A percentile compares a stretch with the other conserved stretches of the same genome.
phyloP scores from a whole-genome alignment of 768 basidiomycete species.

The Mycena galopus region DNA sequence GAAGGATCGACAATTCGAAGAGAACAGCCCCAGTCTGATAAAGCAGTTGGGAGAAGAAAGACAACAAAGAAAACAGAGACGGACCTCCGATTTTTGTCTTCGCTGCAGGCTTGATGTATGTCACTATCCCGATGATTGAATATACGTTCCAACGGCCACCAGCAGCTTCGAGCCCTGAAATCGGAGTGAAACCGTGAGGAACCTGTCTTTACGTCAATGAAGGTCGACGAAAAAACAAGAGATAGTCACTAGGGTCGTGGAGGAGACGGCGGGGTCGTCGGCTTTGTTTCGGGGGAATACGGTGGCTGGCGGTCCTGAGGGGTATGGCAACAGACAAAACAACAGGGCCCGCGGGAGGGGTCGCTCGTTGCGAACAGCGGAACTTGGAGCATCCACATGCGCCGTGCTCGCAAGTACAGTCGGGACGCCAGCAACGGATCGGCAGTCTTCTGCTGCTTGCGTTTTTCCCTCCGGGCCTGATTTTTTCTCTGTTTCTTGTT shows the following conservation, averaged over 20 bases:
- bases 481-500: constrained; percentile 38
- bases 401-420: not conserved
- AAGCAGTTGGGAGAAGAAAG: constrained; percentile 4
- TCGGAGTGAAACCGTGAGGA: not conserved
- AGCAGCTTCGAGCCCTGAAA: not conserved
- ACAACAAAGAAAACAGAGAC: not conserved
- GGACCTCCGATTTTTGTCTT: constrained; percentile 40
- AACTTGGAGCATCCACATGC: too few relatives aligned
- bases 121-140: constrained; percentile 28
- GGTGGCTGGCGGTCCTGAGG: not conserved
- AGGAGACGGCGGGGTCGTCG: not conserved
- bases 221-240: not conserved
- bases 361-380: not conserved
- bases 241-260: not conserved
- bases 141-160: not conserved
- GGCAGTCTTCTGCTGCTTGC: constrained; percentile 41
- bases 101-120: not conserved
- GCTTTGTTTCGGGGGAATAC: not conserved
- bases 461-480: constrained; percentile 45
- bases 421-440: not conserved
- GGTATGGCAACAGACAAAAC: not conserved
- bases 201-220: constrained; percentile 16
- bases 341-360: not conserved
- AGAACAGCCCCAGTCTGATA: constrained; percentile 60
- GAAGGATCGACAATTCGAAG: constrained; percentile 68